These are phyloP conservation scores for Alternaria sp. DNA, from an alignment of 2,329 filamentous ascomycete genomes.

Conservation along the genomic window DNA sequence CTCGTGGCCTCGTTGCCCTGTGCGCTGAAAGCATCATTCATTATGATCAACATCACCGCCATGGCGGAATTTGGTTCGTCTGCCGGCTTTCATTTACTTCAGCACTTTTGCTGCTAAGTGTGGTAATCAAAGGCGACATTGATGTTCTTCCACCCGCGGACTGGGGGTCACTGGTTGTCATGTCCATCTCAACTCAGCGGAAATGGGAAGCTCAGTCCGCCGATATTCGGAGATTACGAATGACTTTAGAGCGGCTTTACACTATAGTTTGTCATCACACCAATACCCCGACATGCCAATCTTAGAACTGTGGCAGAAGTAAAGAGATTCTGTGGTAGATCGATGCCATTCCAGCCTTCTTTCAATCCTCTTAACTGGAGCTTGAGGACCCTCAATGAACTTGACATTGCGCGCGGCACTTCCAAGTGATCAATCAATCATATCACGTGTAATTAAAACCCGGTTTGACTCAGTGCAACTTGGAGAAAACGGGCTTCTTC, in stretches of 20 bases:
- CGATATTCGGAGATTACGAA: neutral
- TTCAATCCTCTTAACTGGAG: too few relatives aligned
- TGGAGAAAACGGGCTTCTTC: neutral
- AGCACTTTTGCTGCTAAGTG: neutral
- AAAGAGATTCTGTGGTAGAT: too few relatives aligned
- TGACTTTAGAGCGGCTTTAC: neutral
- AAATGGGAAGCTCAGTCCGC: neutral
- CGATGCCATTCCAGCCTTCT: too few relatives aligned
- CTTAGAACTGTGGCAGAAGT: too few relatives aligned
- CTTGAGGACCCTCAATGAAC: too few relatives aligned
- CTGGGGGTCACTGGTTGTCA: neutral
- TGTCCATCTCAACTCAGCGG: neutral
- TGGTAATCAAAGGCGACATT: neutral
- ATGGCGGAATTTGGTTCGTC: neutral
- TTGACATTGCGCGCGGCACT: too few relatives aligned
- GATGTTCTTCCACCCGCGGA: too few relatives aligned
- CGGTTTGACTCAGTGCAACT: neutral
- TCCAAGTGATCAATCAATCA: too few relatives aligned
- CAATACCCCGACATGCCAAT: too few relatives aligned
- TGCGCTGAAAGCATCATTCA: too few relatives aligned
- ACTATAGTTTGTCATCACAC: neutral
- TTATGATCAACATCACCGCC: neutral
- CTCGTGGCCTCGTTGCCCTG: neutral
- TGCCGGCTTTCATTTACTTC: neutral
- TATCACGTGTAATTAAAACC: too few relatives aligned